phyloP scores from a whole-genome alignment of 2,329 filamentous ascomycete genomes.

The Penicillium verrucosum region DNA sequence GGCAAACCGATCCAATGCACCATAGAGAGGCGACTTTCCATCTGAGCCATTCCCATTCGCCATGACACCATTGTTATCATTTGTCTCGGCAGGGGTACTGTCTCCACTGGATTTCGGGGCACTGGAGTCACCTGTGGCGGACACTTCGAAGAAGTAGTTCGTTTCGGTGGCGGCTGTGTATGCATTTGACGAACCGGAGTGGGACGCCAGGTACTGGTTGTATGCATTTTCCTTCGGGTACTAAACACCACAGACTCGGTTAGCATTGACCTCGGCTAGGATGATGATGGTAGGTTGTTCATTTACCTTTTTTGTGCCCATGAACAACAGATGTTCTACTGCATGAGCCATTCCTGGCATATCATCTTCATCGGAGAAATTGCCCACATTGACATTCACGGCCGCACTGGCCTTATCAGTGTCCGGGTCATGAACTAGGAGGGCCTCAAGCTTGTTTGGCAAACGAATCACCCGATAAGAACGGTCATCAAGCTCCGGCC shows the following conservation, averaged over 20 bases:
- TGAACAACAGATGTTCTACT: constrained; percentile 94
- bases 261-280: not conserved
- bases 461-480: constrained; percentile 83
- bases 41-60: constrained; percentile 24
- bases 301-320: constrained; percentile 88
- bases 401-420: constrained; percentile 97
- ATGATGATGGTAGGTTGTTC: not conserved
- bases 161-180: constrained; percentile 92
- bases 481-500: constrained; percentile 79
- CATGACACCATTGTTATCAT: constrained; percentile 22
- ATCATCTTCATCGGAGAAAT: constrained; percentile 85
- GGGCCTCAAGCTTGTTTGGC: constrained; percentile 80
- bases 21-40: constrained; percentile 62
- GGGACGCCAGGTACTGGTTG: constrained; percentile 82
- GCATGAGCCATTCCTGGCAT: constrained; percentile 96
- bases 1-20: constrained; percentile 84
- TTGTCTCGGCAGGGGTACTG: constrained; percentile 28
- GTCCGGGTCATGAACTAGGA: constrained; percentile 88
- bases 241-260: constrained; percentile 37
- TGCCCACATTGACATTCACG: constrained; percentile 92
- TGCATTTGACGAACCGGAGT: constrained; percentile 91
- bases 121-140: constrained; percentile 62
- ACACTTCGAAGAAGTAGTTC: constrained; percentile 97
- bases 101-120: constrained; percentile 28
- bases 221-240: constrained; percentile 96